Base-by-base conservation (phyloP, 129 eudicot genomes). In the Helianthus tuberosus region DNA sequence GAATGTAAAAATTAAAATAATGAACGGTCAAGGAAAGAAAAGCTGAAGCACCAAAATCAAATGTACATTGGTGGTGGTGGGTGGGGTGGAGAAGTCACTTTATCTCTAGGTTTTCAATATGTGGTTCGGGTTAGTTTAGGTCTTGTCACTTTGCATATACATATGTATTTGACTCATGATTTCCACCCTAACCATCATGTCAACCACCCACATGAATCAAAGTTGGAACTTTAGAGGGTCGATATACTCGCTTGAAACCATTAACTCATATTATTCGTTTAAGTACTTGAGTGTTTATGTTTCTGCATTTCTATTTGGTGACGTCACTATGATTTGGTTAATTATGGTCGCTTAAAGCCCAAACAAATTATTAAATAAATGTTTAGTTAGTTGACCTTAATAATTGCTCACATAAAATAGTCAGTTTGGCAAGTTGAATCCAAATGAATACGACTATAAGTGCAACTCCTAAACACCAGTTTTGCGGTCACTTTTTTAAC, bases 71-170 rank as follows among this genome's bases (percentile, higher is more conserved):
- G 68, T 68, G 52, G 50, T 75, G 59, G 60, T 66, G 79, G 72
- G 32, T 51, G 69, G 8, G 64, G 55, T 69, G 75, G 76, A 52
- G 59, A 38, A 38, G 39, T 75, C 65, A 25, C 72, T 71, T 50
- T 78, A 44, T 29, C n/a, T 64, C 46, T 71, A 29, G 62, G 67
- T 47, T 54, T 69, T 64, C 68, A 79, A 64, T n/a, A 27, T 79
- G 82, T 72, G 82, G 82, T 65, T 20, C 77, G 82, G 82, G 82
- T 15, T 78, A 36, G 73, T 53, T 66, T 9, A 54, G 38, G 69
- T 55, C 72, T 11, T 66, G 68, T 58, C 73, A 71, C 82, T 38
- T 70, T 36, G 10, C 47, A 43, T 20, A 27, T n/a, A n/a, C 2
- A 25, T 25, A 11, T 60, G 41, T 70, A 62, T 70, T 29, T 23